phyloP scores from a whole-genome alignment of 23 red algal species.

The Cyanidiococcus yangmingshanensis region DNA sequence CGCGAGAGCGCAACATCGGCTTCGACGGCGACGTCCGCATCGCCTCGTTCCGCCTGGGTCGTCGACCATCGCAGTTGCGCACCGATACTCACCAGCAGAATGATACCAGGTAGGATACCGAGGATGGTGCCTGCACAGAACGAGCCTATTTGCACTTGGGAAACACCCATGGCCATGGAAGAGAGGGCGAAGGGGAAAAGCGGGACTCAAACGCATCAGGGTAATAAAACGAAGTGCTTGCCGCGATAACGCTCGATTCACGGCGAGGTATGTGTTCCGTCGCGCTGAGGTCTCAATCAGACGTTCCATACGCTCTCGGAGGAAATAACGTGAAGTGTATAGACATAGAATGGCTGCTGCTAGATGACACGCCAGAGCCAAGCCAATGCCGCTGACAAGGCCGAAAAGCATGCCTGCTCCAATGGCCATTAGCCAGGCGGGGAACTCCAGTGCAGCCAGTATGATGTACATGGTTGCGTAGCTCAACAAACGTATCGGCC shows the following conservation, averaged over 20 bases:
- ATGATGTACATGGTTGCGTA: background rate
- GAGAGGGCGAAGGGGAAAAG: conserved; percentile 15
- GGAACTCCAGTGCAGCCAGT: conserved; percentile 11
- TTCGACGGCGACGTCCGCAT: background rate
- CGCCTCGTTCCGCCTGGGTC: background rate
- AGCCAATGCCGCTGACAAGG: background rate
- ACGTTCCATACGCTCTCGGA: conserved; percentile 4
- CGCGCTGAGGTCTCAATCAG: background rate
- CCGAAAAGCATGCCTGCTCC: conserved; percentile 9
- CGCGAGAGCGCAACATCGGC: background rate
- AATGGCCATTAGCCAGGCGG: conserved; percentile 11
- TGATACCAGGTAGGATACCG: conserved; percentile 9
- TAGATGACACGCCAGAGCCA: background rate
- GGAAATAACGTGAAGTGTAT: background rate
- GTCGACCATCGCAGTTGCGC: conserved; percentile 4
- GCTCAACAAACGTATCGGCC: background rate
- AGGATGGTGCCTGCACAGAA: background rate
- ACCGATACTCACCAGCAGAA: conserved; percentile 7
- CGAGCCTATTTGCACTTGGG: background rate
- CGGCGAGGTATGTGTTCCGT: background rate
- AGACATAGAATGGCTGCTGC: background rate
- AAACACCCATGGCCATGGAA: conserved; percentile 12
- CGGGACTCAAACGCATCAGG: conserved; percentile 13
- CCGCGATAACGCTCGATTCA: background rate
- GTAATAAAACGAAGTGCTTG: background rate